These are phyloP conservation scores for Populus simonii DNA, from an alignment of 345 rosid species.

Conservation along the genomic window DNA sequence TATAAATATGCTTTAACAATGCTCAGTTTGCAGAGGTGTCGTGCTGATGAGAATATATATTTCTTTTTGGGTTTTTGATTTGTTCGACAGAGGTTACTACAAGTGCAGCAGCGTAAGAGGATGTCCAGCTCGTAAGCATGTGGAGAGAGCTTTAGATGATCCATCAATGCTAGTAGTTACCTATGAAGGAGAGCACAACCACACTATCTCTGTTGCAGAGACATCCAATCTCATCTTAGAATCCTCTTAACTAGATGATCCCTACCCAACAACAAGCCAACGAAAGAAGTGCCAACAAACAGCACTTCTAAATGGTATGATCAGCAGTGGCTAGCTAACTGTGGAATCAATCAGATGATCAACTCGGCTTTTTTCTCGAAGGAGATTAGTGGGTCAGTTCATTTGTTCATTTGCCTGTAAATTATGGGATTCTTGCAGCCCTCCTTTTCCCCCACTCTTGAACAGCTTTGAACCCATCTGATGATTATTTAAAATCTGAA, in stretches of 20 bases:
- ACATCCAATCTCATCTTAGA: conserved; percentile 68
- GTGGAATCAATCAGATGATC: not conserved
- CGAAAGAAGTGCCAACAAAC: not conserved
- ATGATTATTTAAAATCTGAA: not conserved
- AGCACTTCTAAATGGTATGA: not conserved
- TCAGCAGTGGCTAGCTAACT: not conserved
- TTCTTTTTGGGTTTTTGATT: not conserved
- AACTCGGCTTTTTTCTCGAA: conserved; percentile 26
- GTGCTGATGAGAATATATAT: not conserved
- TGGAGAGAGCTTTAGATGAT: conserved; percentile 29
- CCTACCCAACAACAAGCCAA: not conserved
- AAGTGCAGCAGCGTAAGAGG: conserved; percentile 34
- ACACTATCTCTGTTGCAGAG: conserved; percentile 55
- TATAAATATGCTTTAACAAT: not conserved
- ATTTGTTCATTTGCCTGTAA: conserved; percentile 30
- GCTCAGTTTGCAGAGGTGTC: not conserved
- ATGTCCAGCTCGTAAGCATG: conserved; percentile 31
- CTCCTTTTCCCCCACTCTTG: not conserved
- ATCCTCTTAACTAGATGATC: conserved; percentile 53
- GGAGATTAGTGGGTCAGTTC: conserved; percentile 35
- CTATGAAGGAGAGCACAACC: conserved; percentile 28
- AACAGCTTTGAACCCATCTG: not conserved
- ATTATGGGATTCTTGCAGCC: conserved; percentile 8
- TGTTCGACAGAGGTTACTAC: conserved; percentile 23
- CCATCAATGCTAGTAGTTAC: conserved; percentile 27